Evolutionary conservation across 192 early-diverging fungal species (phyloP).

Genomic region (Endogone sp.): DNA sequence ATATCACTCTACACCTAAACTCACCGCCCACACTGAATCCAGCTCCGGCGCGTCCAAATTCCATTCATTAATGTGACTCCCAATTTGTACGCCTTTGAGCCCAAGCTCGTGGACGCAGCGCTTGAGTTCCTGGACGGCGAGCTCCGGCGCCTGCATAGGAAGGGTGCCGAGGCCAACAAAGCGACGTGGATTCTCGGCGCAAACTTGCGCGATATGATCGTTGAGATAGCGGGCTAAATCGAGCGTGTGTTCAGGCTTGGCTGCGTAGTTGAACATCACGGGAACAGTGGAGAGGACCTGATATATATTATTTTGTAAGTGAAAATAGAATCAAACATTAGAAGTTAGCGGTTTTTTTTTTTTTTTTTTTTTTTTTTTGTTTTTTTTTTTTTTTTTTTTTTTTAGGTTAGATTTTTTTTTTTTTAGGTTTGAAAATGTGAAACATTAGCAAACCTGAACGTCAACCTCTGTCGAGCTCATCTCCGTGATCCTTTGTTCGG

Average conservation of each 20-base stretch:
- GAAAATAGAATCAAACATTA: not conserved
- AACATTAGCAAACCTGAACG: too few species aligned
- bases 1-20: not conserved
- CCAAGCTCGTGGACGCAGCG: slow-evolving; percentile 65
- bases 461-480: slow-evolving; percentile 45
- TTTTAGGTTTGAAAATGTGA: too few species aligned
- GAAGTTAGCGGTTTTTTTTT: too few species aligned
- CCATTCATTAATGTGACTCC: slow-evolving; percentile 62
- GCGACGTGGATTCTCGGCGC: slow-evolving; percentile 51
- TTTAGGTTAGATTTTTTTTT: too few species aligned
- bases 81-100: slow-evolving; percentile 59
- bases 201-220: slow-evolving; percentile 55
- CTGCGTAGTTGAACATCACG: slow-evolving; percentile 55
- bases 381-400: too few species aligned
- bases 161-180: slow-evolving; percentile 64
- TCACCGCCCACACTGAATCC: slow-evolving; percentile 52
- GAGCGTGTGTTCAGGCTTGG: slow-evolving; percentile 51
- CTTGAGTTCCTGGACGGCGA: slow-evolving; percentile 56
- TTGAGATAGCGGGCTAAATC: slow-evolving; percentile 51
- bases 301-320: not conserved
- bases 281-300: slow-evolving; percentile 65
- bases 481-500: slow-evolving; percentile 56
- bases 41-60: slow-evolving; percentile 67
- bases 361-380: too few species aligned
- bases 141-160: slow-evolving; percentile 64